Base-by-base conservation (phyloP, 2,329 filamentous ascomycete genomes). In the Sodiomyces alkalinus region DNA sequence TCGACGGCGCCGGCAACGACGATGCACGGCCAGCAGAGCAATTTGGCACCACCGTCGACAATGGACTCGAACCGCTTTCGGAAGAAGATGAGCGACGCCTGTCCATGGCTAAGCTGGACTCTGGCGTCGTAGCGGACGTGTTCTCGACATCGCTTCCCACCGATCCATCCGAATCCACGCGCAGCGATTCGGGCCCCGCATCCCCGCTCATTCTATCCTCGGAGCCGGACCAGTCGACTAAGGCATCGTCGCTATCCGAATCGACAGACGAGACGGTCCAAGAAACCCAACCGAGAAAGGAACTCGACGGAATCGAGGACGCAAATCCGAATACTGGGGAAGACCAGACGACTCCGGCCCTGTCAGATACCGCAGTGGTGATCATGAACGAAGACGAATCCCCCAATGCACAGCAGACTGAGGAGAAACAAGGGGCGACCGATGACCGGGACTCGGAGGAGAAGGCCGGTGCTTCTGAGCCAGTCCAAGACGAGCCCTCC, bases 201-300 rank as follows among this genome's bases (percentile, higher is more conserved):
- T 74, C 70, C 10, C 69, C 70, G 1, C 45, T 62, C 14, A 58
- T 60, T 24, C 52, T 52, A 13, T 58, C 56, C 11, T 74, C 68
- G 5, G 69, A 74, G 33, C 52, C 62, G 21, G 66, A 60, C 10
- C 60, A 64, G 27, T 75, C 70, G 3, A 76, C 72, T 6, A 69
- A 67, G 39, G 71, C 72, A 4, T 76, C 70, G 0, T 76, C 72
- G 0, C 44, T 76, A 7, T 75, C 70, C 5, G 72, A 74, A 34
- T 68, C 64, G 2, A 74, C 70, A 2, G 64, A 74, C 33, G 68
- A 72, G 41, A 74, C 69, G 4, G 46, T 68, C 2, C 56, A 60
- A 24, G 51, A 49, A 9, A 33, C 35, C 6, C 55, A 56, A 25
- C 51, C 8, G 48, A 52, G 31, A 23, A 23, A 7, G 23, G 13